Evolutionary conservation across 352 stramenopile species (phyloP), one percentile per base, ranked within the genome.

Genomic region (Elongisporangium anandrum): DNA sequence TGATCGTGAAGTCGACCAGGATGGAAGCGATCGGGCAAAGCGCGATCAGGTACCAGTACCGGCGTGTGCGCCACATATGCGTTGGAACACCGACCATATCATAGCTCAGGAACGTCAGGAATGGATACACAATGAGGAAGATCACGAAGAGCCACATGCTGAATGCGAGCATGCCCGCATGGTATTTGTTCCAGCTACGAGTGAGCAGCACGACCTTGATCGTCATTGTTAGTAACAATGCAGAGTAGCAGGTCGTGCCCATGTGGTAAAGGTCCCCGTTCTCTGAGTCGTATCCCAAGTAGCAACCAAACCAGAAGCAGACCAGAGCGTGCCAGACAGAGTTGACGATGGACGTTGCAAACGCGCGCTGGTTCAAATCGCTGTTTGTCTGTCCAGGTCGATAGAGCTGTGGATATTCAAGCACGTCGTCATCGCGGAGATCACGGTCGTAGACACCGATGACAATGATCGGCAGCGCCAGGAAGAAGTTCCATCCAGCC

Each of bases 381-480:
- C 73, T 80, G 52, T 92, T 73, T 13, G 48, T 23, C 34, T 88
- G 79, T 4, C 72, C 65, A 0, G 72, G 59, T 3, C 54, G 63
- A 60, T 88, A 89, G 7, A 94, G 70, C 64, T 83, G 70, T 0
- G 82, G 78, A 52, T 85, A 85, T 1, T 54, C 53, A 3, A 85
- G 52, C 21, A 82, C 69, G 4, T 87, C 56, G 1, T 77, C 57
- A 16, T 79, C 75, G 1, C 70, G 65, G 15, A 92, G 71, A 48
- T 92, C 82, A 41, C 87, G 77, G 56, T 95, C 86, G 47, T 81
- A 88, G 13, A 91, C 68, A 8, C 80, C 85, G 57, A 90, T 88
- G 2, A 84, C 79, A 13, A 91, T 75, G 63, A 98, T 97, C 9
- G 97, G 95, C 13, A 97, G 65, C 23, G 83, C 84, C 1, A 90